Percentiles rank a stretch among this genome's conserved stretches.
phyloP scores from a whole-genome alignment of 1,139 yeast species.

The Kluyveromyces marxianus region DNA sequence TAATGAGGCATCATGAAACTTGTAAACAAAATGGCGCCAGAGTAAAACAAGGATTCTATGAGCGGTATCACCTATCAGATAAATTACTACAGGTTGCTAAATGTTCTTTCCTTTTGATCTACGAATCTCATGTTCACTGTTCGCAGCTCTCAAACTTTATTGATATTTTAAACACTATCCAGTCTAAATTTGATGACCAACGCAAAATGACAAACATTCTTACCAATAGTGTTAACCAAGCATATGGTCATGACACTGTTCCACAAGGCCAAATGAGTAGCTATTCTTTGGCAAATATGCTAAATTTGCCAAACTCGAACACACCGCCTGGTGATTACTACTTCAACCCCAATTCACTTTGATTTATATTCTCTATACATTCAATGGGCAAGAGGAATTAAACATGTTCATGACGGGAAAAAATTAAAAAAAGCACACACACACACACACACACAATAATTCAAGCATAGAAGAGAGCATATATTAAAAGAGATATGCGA shows the following conservation, averaged over 20 bases:
- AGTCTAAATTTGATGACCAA: constrained; percentile 4
- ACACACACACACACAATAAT: too few species aligned
- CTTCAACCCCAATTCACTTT: constrained; percentile 7
- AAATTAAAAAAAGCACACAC: neutral
- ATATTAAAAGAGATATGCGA: too few species aligned
- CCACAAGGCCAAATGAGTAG: neutral
- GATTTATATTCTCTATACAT: neutral
- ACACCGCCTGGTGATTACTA: constrained; percentile 8
- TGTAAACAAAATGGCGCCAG: constrained; percentile 4
- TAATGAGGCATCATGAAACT: constrained; percentile 12
- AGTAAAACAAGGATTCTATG: constrained; percentile 24
- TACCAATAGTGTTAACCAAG: neutral
- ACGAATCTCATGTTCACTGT: constrained; percentile 23
- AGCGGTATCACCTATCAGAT: constrained; percentile 26
- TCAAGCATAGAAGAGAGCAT: too few species aligned
- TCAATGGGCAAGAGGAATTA: neutral
- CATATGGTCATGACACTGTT: neutral
- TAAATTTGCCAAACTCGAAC: constrained; percentile 1
- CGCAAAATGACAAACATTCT: constrained; percentile 3
- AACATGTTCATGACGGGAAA: neutral
- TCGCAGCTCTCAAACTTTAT: constrained; percentile 14
- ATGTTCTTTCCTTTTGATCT: constrained; percentile 22
- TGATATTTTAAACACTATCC: neutral
- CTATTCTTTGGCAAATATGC: neutral
- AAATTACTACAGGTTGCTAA: constrained; percentile 25